Evolutionary conservation across 1,284 basidiomycete species (phyloP).

Genomic region (Cerioporus squamosus): DNA sequence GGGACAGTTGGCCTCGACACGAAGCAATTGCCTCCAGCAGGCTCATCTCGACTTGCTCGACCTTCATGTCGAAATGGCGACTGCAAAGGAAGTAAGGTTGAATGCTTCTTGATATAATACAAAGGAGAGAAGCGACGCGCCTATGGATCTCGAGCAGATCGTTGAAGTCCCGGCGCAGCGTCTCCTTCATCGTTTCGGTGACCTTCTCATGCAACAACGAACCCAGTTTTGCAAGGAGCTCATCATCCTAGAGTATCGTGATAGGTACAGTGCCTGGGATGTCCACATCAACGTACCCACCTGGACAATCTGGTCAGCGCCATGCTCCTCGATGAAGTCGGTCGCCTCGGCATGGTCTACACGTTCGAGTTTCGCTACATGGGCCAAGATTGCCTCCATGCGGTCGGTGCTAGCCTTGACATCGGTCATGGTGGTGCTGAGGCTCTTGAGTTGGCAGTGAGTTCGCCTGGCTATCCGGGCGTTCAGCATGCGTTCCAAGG

Average conservation of each 20-base stretch:
- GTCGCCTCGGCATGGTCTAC: background rate
- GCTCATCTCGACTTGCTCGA: background rate
- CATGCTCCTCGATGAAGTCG: background rate
- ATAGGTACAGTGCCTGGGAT: background rate
- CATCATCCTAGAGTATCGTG: background rate
- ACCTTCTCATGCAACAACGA: background rate
- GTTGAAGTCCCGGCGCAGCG: background rate
- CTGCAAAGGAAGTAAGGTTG: background rate
- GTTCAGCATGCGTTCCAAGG: background rate
- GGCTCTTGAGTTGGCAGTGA: background rate
- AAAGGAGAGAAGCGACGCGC: background rate
- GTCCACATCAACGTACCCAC: background rate
- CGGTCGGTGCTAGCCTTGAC: background rate
- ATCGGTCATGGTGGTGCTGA: background rate
- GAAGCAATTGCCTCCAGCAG: background rate
- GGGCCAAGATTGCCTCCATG: too few species aligned
- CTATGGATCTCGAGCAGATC: background rate
- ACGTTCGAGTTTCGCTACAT: background rate
- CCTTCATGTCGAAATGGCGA: background rate
- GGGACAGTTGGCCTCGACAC: background rate
- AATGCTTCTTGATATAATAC: background rate
- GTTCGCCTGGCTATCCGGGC: background rate
- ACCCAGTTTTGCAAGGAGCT: background rate
- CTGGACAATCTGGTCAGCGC: background rate
- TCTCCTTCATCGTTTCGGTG: background rate